Base-by-base conservation (phyloP, 441 rosid genomes). In the Gossypium trilobum region DNA sequence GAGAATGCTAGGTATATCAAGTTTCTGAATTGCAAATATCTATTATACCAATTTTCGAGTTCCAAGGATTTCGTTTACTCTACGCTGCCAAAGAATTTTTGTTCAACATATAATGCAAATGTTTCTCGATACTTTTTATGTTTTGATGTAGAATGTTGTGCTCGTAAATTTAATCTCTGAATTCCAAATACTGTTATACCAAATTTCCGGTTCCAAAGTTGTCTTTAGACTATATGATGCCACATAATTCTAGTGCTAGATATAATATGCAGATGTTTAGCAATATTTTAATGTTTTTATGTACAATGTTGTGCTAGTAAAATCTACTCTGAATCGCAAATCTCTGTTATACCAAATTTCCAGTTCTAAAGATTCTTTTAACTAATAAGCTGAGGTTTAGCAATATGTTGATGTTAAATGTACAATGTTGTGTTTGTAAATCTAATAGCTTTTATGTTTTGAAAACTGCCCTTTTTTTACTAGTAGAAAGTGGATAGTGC, bases 1-100 rank as follows among this genome's bases (percentile, higher is more conserved):
- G 87, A 86, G 73, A 78, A 76, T 69, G 66, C 83, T 48, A 90
- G 91, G 99, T 91, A 87, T 31, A 13, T 5, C 20, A 6, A 71
- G 44, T 27, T 3, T 64, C 61, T 6, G 19, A 48, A 71, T 58
- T 52, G 66, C 20, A 64, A 25, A 74, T 67, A 39, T 31, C 68
- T 22, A 60, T 5, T 61, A 16, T 33, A 57, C 73, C 46, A 29
- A 29, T 9, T 60, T 58, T 54, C 33, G 1, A 17, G 50, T 5
- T 33, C 62, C 51, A 54, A 33, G 25, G 54, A 56, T 50, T 14
- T 5, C 1, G 8, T 16, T 6, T 17, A 50, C 39, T 8, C 11
- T 61, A 19, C 2, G 4, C 19, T 39, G 68, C 51, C 16, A 17
- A 17, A 63, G 9, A 63, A 17, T 39, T 19, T 7, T 63, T 10